Evolutionary conservation across 148 eudicot genomes (phyloP), one percentile per base, ranked within the genome.

Genomic region (Cornus controversa): DNA sequence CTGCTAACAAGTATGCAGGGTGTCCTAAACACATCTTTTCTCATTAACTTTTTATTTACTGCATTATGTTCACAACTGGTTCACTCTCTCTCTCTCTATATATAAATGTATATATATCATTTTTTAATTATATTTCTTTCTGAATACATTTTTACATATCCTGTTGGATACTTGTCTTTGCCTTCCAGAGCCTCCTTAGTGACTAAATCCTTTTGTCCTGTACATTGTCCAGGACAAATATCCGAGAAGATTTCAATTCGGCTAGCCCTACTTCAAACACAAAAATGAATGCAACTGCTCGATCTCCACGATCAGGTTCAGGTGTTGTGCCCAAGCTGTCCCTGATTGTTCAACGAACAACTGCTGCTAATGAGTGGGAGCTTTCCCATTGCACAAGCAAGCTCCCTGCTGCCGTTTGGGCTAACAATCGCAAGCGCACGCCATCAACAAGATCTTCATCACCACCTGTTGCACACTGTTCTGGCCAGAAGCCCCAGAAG

Each of bases 391-490:
- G 84, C 80, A 82, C 85, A 82, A 88, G 78, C 79, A 89, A 86
- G 75, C 54, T 75, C 60, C 63, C 88, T 37, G 77, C 81, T 82
- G 72, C 81, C 72, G 76, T 64, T 79, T 89, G 87, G 60, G 74
- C 80, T 72, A 86, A 67, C 79, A 91, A 79, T 75, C 86, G 89
- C 63, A 91, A 91, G 80, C 87, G 90, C 47, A 74, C 90, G 22
- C 81, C 85, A 37, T 80, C 91, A 76, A 79, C 80, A 26, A 88
- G 85, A 65, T 81, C 90, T 79, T 77, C 90, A 63, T 91, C 93
- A 58, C 90, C 88, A 66, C 91, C 91, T 75, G 91, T 87, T 66
- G 81, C 86, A 23, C 90, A 84, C n/a, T 87, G 95, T 90, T 83
- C 86, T 64, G 79, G 87, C 76, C 92, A 86, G 78, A 86, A 88